Percentiles rank a stretch among this genome's conserved stretches.
phyloP scores from a whole-genome alignment of 2,329 filamentous ascomycete species.

The Periglandula ipomoeae region DNA sequence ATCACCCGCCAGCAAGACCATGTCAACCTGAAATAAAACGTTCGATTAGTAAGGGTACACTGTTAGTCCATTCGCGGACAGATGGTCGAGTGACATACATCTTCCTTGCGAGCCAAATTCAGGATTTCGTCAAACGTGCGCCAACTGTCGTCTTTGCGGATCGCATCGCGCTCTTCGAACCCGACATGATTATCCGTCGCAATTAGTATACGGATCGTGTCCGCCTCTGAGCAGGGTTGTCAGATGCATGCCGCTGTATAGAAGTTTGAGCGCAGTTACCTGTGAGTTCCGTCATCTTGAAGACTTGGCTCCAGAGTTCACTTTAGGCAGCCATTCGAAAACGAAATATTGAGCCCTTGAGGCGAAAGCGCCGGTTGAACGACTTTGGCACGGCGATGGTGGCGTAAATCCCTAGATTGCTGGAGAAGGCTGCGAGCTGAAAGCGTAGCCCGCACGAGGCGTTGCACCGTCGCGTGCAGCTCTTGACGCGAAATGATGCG shows the following conservation, averaged over 20 bases:
- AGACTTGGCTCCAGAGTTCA: background rate
- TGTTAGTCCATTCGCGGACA: no score
- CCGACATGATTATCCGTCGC: conserved; percentile 98
- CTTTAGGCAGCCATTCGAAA: background rate
- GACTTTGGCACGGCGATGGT: no score
- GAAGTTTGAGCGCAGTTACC: background rate
- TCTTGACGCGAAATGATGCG: conserved; percentile 18
- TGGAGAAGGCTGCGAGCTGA: background rate
- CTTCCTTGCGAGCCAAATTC: conserved; percentile 72
- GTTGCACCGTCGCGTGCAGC: conserved; percentile 8
- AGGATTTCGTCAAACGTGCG: conserved; percentile 92
- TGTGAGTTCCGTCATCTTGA: conserved; percentile 7
- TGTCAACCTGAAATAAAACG: conserved; percentile 58
- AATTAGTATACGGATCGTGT: conserved; percentile 90
- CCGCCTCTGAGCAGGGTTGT: conserved; percentile 36
- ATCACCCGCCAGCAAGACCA: conserved; percentile 91
- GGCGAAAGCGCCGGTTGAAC: background rate
- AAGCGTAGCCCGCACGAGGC: background rate
- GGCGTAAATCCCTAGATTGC: background rate
- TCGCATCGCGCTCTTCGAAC: conserved; percentile 84
- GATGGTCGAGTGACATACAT: conserved; percentile 40
- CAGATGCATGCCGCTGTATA: background rate
- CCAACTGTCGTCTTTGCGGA: conserved; percentile 97
- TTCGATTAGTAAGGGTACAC: conserved; percentile 1
- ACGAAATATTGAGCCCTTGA: no score